These are phyloP conservation scores for Neoboletus magnificus DNA, from an alignment of 768 basidiomycete species.

Conservation along the genomic window DNA sequence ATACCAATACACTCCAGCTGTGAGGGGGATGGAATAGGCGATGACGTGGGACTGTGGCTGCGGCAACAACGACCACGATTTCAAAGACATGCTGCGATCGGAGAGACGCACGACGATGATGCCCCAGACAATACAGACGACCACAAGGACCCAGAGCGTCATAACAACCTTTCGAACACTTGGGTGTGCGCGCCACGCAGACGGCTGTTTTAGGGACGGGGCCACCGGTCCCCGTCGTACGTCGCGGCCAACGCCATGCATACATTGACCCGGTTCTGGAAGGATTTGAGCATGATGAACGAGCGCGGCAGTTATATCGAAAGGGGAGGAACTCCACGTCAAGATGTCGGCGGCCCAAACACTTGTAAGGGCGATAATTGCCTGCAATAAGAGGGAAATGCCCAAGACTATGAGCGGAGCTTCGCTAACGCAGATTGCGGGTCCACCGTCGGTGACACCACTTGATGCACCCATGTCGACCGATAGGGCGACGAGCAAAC, in stretches of 20 bases:
- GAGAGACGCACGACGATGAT: slow-evolving; percentile 5
- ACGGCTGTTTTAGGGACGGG: slow-evolving; percentile 20
- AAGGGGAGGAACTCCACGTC: slow-evolving; percentile 34
- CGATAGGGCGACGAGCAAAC: slow-evolving; percentile 21
- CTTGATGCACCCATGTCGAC: slow-evolving; percentile 19
- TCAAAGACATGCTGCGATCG: slow-evolving; percentile 3
- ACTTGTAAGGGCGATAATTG: slow-evolving; percentile 22
- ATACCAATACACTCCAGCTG: slow-evolving; percentile 14
- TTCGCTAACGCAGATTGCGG: slow-evolving; percentile 20
- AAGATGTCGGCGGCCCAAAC: slow-evolving; percentile 20
- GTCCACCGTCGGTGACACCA: background rate
- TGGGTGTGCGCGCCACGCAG: slow-evolving; percentile 28
- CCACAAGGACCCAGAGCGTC: slow-evolving; percentile 24
- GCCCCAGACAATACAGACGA: slow-evolving; percentile 24
- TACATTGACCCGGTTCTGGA: slow-evolving; percentile 21
- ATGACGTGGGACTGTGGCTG: slow-evolving; percentile 13
- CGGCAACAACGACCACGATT: slow-evolving; percentile 30
- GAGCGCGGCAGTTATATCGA: slow-evolving; percentile 31
- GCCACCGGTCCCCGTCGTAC: slow-evolving; percentile 5
- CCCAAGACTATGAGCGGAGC: slow-evolving; percentile 30
- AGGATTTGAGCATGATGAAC: slow-evolving; percentile 25
- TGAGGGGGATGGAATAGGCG: slow-evolving; percentile 23
- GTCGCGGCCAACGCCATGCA: slow-evolving; percentile 20
- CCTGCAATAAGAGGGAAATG: slow-evolving; percentile 22
- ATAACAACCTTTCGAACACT: slow-evolving; percentile 22